phyloP scores from a whole-genome alignment of 805 yeast species.

The Teunomyces barrocoloradensis region DNA sequence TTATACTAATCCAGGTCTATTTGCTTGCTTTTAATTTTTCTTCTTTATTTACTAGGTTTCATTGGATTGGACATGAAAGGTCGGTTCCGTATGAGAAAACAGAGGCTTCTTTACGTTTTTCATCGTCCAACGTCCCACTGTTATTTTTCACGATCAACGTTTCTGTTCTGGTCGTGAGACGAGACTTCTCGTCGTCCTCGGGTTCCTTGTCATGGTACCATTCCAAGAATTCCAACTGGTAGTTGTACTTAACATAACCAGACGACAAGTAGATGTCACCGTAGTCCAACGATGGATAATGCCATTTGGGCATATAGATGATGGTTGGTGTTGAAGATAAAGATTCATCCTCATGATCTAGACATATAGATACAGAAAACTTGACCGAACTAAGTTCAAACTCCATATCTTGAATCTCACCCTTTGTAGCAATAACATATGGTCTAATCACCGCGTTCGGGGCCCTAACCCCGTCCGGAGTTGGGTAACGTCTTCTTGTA shows the following conservation, averaged over 20 bases:
- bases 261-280: conserved; percentile 49
- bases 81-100: conserved; percentile 8
- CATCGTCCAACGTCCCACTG: conserved; percentile 34
- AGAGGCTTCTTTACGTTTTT: conserved; percentile 9
- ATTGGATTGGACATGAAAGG: conserved; percentile 14
- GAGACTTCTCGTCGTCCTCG: conserved; percentile 11
- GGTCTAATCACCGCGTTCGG: conserved; percentile 77
- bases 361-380: conserved; percentile 48
- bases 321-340: conserved; percentile 43
- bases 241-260: conserved; percentile 56
- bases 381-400: conserved; percentile 53
- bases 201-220: conserved; percentile 59
- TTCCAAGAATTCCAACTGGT: conserved; percentile 52
- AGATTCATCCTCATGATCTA: conserved; percentile 12
- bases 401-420: conserved; percentile 50
- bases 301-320: conserved; percentile 70
- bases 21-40: not conserved
- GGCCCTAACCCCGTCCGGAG: conserved; percentile 70
- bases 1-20: not conserved
- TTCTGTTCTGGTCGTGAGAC: conserved; percentile 15
- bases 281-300: conserved; percentile 53
- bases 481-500: conserved; percentile 34
- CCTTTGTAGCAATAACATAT: conserved; percentile 62
- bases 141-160: conserved; percentile 36
- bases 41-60: too few relatives aligned